Base-by-base conservation (phyloP, 176 grass and related monocot genomes). In the Eragrostis nindensis region DNA sequence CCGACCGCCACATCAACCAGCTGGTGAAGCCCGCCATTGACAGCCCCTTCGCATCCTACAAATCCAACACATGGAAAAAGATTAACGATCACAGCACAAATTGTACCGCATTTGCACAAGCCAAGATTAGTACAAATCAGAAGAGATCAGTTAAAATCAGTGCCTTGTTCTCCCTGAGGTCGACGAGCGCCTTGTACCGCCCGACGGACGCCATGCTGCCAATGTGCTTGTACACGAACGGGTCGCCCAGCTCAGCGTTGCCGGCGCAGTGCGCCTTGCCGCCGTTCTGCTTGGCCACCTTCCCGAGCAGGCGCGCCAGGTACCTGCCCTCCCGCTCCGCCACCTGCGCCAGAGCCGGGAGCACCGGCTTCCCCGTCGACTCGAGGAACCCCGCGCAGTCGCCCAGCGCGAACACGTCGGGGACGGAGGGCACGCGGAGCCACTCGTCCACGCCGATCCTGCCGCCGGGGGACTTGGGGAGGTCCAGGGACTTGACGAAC, bases 121-220 rank as follows among this genome's bases (percentile, higher is more conserved):
- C 18, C 62, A 65, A 65, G 16, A 56, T 22, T 56, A n/a, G n/a
- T n/a, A 9, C 15, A 29, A 32, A 36, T 14, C 13, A 63, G 26
- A 16, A 38, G 48, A 2, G 6, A 40, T 21, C 0, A 65, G 24
- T 61, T 61, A 5, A 61, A 61, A 11, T 61, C 41, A 16, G 30
- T 82, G 80, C 89, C 90, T 98, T 95, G 81, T 82, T 98, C 86
- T 93, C 81, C 87, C 90, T 93, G 5, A 98, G 88, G 82, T 98
- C 92, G 57, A 98, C 92, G 76, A 95, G 86, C 46, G 92, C 92
- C 86, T 98, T 95, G 88, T 95, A 98, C 5, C 96, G 81, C 15
- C 95, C 96, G 3, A 98, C 90, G 1, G 92, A 91, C 21, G 92
- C 96, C 92, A 98, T 98, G 90, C 96, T 98, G 55, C 95, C 95